phyloP scores from a whole-genome alignment of 768 basidiomycete genomes.

The Gymnopilus dilepis region DNA sequence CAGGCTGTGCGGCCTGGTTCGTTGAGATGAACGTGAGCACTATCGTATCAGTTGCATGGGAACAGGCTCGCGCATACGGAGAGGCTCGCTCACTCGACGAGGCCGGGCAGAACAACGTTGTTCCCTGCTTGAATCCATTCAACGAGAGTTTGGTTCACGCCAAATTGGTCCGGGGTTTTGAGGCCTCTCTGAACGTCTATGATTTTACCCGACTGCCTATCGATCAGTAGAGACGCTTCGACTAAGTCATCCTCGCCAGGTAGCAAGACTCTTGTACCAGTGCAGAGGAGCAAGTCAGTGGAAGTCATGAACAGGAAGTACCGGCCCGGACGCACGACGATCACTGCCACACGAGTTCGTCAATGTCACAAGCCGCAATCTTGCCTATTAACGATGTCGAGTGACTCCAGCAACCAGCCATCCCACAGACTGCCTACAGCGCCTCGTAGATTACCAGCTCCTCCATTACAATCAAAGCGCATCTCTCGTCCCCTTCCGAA shows the following conservation, averaged over 20 bases:
- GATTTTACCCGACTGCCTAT: constrained; percentile 65
- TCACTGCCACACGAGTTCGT: constrained; percentile 2
- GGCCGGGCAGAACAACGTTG: constrained; percentile 71
- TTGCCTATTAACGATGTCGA: constrained; percentile 2
- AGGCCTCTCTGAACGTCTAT: constrained; percentile 45
- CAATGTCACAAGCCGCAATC: neutral
- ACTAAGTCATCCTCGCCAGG: constrained; percentile 50
- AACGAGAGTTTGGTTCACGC: constrained; percentile 31
- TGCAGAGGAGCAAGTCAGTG: constrained; percentile 44
- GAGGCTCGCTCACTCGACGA: constrained; percentile 68
- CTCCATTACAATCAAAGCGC: constrained; percentile 31
- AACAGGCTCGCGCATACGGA: neutral
- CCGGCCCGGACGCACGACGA: neutral
- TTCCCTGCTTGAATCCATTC: constrained; percentile 63
- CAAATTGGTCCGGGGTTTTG: constrained; percentile 35
- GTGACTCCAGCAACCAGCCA: constrained; percentile 5
- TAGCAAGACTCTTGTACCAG: constrained; percentile 62
- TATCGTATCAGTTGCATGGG: constrained; percentile 34
- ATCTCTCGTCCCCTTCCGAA: constrained; percentile 53
- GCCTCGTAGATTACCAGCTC: constrained; percentile 26
- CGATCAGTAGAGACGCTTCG: constrained; percentile 71
- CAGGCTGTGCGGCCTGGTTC: constrained; percentile 92
- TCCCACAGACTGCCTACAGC: constrained; percentile 10
- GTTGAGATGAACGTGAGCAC: constrained; percentile 92
- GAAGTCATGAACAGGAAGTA: constrained; percentile 4